Base-by-base conservation (phyloP, 306 rosid species). In the Ochetophila trinervis region DNA sequence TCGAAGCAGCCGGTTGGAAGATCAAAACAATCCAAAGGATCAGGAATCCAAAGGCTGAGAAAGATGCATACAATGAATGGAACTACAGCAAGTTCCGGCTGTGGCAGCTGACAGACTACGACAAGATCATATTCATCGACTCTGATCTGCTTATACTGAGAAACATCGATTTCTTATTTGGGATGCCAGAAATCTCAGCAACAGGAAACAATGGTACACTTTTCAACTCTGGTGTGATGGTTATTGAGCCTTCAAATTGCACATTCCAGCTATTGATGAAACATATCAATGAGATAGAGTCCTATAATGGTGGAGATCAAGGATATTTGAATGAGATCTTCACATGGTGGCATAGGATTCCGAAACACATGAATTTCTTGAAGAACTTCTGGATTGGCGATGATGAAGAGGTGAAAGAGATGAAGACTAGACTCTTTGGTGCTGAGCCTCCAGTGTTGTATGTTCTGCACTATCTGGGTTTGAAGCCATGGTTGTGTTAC, bases 291-390 rank as follows among this genome's bases (percentile, higher is more conserved):
- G 96, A 89, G 81, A 80, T 93, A 32, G 91, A 86, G 23, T 89
- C 98, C 64, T 93, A 93, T 80, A 93, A 93, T 47, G 98, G 98
- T 50, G 98, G 98, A 24, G 98, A 93, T 69, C 97, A 93, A 49
- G 98, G 98, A 49, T 89, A 89, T 67, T 40, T 93, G 60, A 93
- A 89, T 56, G 98, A 93, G 67, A 80, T 93, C 47, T 93, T 89
- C 58, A 89, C 98, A 37, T 87, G 96, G 96, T 89, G 98, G 98
- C 98, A 93, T 47, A 85, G 98, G 68, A 89, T 93, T 52, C 98
- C 98, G 22, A 89, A 84, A 27, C 98, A 87, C 83, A 84, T 89
- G 97, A 92, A 92, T 78, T 89, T 92, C 89, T 79, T 92, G 84
- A 92, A 92, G 79, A 85, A 92, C 73, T 92, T 92, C 59, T 92